Conservation (phyloP, 768 basidiomycete genomes). For the Tephrocybe sp. region DNA sequence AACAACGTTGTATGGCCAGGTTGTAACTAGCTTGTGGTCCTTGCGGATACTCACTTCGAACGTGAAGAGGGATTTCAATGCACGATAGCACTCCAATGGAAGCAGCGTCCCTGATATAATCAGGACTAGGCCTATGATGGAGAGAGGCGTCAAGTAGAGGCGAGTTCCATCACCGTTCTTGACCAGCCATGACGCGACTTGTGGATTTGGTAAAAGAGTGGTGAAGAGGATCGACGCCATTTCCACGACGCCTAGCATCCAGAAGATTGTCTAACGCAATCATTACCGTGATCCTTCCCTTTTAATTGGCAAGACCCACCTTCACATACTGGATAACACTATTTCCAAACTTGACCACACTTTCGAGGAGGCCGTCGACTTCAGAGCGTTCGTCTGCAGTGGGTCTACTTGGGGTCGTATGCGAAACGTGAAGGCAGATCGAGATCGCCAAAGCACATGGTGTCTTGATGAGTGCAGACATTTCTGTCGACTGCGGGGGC, state of each 20-base stretch:
- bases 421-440: not conserved
- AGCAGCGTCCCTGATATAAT: not conserved
- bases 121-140: not conserved
- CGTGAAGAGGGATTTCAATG: conserved; percentile 29
- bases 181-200: not conserved
- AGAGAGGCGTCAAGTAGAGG: not conserved
- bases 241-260: not conserved
- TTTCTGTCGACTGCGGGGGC: conserved; percentile 12
- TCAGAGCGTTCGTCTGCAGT: not conserved
- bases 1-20: conserved; percentile 31
- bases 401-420: conserved; percentile 4
- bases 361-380: not conserved
- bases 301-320: no score
- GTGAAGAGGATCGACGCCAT: not conserved
- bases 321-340: not conserved
- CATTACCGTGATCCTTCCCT: no score
- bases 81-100: not conserved
- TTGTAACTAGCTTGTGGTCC: conserved; percentile 28
- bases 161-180: not conserved
- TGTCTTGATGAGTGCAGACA: no score
- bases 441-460: conserved; percentile 1
- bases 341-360: not conserved
- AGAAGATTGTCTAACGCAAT: no score
- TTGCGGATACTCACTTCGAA: conserved; percentile 34
- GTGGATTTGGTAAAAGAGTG: no score